Evolutionary conservation across 192 early-diverging fungal genomes (phyloP), one percentile per base, ranked within the genome.

Genomic region (Umbelopsis ramanniana): DNA sequence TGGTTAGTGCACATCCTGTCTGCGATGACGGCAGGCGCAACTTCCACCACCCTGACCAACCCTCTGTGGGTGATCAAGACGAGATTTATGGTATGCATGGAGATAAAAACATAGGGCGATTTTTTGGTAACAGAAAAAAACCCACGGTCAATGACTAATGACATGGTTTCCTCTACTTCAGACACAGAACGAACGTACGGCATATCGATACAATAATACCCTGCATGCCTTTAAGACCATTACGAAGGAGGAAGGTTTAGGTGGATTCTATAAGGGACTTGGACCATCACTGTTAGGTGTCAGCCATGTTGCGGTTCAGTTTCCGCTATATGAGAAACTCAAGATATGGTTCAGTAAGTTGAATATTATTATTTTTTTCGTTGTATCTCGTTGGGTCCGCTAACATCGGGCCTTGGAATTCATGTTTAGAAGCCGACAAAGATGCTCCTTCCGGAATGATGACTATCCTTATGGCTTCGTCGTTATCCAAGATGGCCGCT

Each of bases 31-130:
- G 93, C 96, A 22, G 94, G 94, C 43, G 87, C 91, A 10, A 84
- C 90, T 11, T 91, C 88, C 19, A 92, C 95, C 46, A 81, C 87
- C 2, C 74, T 91, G 33, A 96, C 94, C 12, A 96, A 96, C 72
- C 96, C 96, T 19, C 79, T 96, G 19, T 98, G 95, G 95, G 94
- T 98, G 26, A 89, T 96, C 52, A 93, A 95, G 81, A 95, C 92
- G 46, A 86, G 93, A 47, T 91, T 95, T 50, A 95, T 95, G 93
- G 90, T 91, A 85, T 63, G 50, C 23, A 19, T 3, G 66, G 45
- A 15, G 19, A 46, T 22, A 33, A 66, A 67, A 29, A 66, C 46
- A 55, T 38, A n/a, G n/a, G n/a, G n/a, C n/a, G n/a, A n/a, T n/a
- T n/a, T n/a, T n/a, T 29, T 37, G 29, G 24, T 19, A n/a, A 55